These are phyloP conservation scores for Allomyces arbusculus DNA, from an alignment of 192 early-diverging fungal genomes.

Conservation along the genomic window DNA sequence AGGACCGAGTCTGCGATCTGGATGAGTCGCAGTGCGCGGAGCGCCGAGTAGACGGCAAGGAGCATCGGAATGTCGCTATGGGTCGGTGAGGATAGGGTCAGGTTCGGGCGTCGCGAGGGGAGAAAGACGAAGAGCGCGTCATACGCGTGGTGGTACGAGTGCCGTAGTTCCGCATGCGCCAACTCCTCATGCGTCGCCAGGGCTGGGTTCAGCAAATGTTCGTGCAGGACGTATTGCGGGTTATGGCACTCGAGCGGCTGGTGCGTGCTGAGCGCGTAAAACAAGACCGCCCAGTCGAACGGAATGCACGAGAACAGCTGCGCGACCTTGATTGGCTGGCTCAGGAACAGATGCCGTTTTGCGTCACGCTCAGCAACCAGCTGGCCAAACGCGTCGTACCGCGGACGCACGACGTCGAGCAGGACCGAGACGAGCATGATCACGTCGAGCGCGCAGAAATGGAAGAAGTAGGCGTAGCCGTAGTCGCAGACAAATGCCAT, in stretches of 20 bases:
- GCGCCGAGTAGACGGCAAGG: background rate
- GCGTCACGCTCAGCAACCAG: background rate
- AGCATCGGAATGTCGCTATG: background rate
- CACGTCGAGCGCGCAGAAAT: background rate
- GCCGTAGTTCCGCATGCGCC: background rate
- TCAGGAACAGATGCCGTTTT: background rate
- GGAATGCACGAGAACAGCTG: background rate
- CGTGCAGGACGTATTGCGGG: too few species aligned
- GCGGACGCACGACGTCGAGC: background rate
- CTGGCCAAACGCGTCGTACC: background rate
- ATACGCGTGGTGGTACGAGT: background rate
- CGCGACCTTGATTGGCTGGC: background rate
- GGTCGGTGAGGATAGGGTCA: background rate
- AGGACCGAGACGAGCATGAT: background rate
- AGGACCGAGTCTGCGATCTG: background rate
- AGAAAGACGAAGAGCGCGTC: background rate
- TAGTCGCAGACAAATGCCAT: too few species aligned
- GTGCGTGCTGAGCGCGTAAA: background rate
- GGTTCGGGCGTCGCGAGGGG: too few species aligned
- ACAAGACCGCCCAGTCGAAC: background rate
- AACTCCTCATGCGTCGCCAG: too few species aligned
- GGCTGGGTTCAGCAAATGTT: too few species aligned
- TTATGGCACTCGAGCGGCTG: background rate
- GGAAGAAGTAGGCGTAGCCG: too few species aligned
- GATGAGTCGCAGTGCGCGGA: background rate